Percentiles rank a stretch among this genome's conserved stretches.
These are phyloP conservation scores for Sonneratia caseolaris DNA, from an alignment of 345 rosid species.

Conservation along the genomic window DNA sequence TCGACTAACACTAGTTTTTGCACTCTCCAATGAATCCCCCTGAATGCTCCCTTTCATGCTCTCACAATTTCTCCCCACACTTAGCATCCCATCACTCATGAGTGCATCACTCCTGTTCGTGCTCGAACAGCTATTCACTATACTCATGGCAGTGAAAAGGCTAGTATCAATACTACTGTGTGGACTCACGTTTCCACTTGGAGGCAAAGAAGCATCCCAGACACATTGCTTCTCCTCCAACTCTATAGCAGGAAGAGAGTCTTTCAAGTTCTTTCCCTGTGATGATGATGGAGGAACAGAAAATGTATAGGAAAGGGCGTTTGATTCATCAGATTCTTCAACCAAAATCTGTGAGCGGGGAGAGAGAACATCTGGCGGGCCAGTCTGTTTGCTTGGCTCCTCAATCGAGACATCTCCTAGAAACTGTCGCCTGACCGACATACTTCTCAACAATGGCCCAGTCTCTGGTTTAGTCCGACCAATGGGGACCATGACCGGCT, in stretches of 20 bases:
- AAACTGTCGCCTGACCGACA: constrained; percentile 63
- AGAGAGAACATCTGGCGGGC: constrained; percentile 31
- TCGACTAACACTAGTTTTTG: constrained; percentile 69
- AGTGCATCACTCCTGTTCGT: constrained; percentile 48
- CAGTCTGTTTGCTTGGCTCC: constrained; percentile 50
- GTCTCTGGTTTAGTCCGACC: constrained; percentile 53
- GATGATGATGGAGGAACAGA: constrained; percentile 49
- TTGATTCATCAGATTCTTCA: constrained; percentile 53
- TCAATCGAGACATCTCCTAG: constrained; percentile 61
- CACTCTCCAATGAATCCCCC: constrained; percentile 76
- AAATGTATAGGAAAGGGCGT: constrained; percentile 43
- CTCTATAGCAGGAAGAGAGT: constrained; percentile 40
- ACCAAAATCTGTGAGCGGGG: constrained; percentile 49
- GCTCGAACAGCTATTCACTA: constrained; percentile 60
- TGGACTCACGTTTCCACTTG: constrained; percentile 86
- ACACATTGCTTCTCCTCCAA: constrained; percentile 82
- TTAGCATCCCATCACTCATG: constrained; percentile 70
- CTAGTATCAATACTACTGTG: constrained; percentile 69
- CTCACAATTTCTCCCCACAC: constrained; percentile 58
- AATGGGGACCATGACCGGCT: constrained; percentile 54
- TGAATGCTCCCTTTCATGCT: constrained; percentile 50
- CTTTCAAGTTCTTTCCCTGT: constrained; percentile 36
- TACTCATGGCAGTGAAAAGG: constrained; percentile 66
- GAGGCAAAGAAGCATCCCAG: constrained; percentile 95
- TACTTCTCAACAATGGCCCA: constrained; percentile 51